Evolutionary conservation across 768 basidiomycete species (phyloP).

Genomic region (Rossbeevera mucosa): DNA sequence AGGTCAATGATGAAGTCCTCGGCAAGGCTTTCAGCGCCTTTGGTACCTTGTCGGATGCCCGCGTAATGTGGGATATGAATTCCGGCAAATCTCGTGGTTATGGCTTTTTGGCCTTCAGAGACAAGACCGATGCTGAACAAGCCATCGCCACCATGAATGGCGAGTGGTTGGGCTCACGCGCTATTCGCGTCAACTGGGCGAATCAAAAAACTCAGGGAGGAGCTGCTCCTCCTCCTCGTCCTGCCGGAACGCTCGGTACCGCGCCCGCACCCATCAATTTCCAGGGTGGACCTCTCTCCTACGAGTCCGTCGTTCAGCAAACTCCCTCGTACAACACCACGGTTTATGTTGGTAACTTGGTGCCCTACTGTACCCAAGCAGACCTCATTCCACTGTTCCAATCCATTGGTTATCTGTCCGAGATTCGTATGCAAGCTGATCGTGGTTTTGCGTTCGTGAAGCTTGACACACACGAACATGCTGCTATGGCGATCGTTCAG

Average conservation of each 20-base stretch:
- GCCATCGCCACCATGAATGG: conserved; percentile 99
- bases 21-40: conserved; percentile 97
- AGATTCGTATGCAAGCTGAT: conserved; percentile 99
- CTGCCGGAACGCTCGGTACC: conserved; percentile 45
- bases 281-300: conserved; percentile 82
- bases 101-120: conserved; percentile 97
- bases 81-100: conserved; percentile 98
- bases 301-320: conserved; percentile 90
- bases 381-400: conserved; percentile 98
- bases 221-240: conserved; percentile 33
- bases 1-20: conserved; percentile 97
- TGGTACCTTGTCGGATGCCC: conserved; percentile 92
- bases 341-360: conserved; percentile 97
- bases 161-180: conserved; percentile 97
- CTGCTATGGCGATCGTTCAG: conserved; percentile 96
- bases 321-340: conserved; percentile 93
- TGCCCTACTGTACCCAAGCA: conserved; percentile 94
- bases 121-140: conserved; percentile 98
- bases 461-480: conserved; percentile 97
- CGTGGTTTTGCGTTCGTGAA: conserved; percentile 99
- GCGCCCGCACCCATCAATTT: conserved; percentile 91
- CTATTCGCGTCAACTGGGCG: conserved; percentile 99
- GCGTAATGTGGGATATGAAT: conserved; percentile 99
- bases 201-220: conserved; percentile 95
- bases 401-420: conserved; percentile 96